Evolutionary conservation across 345 rosid genomes (phyloP).

Genomic region (rapeseed (Brassica napus)): Da-Ae NC_063443.1:2252501-2253000

Average conservation of each 20-base stretch:
- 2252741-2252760: constrained; percentile 66
- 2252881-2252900: constrained; percentile 75
- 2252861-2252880: constrained; percentile 59
- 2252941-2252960: constrained; percentile 50
- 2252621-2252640: constrained; percentile 55
- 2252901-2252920: constrained; percentile 71
- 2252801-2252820: constrained; percentile 53
- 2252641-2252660: constrained; percentile 63
- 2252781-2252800: constrained; percentile 58
- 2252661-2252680: constrained; percentile 81
- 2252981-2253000: constrained; percentile 83
- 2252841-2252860: constrained; percentile 59
- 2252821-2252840: constrained; percentile 51
- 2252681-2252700: constrained; percentile 98
- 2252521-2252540: constrained; percentile 86
- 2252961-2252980: constrained; percentile 62
- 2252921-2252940: constrained; percentile 62
- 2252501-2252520: constrained; percentile 67
- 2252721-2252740: constrained; percentile 84
- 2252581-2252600: constrained; percentile 85
- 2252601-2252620: constrained; percentile 92
- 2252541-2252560: constrained; percentile 48
- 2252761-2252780: constrained; percentile 80
- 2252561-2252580: constrained; percentile 56
- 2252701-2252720: constrained; percentile 85